These are phyloP conservation scores for Sequoiadendron giganteum DNA, from an alignment of 75 land plant genomes.

Conservation along the genomic window DNA sequence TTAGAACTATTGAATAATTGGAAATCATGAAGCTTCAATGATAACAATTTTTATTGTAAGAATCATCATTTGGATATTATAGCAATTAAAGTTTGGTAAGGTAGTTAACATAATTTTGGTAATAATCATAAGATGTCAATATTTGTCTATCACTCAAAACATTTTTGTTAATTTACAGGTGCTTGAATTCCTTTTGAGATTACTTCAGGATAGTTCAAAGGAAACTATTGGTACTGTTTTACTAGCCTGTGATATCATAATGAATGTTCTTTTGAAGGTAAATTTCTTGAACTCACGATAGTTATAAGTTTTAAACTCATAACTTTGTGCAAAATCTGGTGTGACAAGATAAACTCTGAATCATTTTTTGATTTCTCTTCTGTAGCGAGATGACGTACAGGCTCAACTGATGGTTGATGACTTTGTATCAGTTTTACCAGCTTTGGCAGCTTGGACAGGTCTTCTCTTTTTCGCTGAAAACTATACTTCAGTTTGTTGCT, in stretches of 20 bases:
- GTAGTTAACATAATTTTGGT: not conserved
- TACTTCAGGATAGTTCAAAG: conserved; percentile 21
- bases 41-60: not conserved
- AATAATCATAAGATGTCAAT: not conserved
- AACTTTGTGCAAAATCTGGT: not conserved
- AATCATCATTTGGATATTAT: not conserved
- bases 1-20: not conserved
- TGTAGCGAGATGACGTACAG: conserved; percentile 45
- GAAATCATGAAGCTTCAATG: conserved; percentile 1
- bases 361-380: conserved; percentile 4
- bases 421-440: conserved; percentile 53
- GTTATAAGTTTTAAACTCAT: not conserved
- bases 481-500: not conserved
- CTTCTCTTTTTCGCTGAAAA: not conserved
- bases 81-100: not conserved
- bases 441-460: conserved; percentile 73
- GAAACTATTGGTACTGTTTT: conserved; percentile 41
- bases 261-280: conserved; percentile 80
- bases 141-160: not conserved
- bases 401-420: conserved; percentile 28
- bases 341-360: not conserved
- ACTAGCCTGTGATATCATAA: conserved; percentile 74
- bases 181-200: conserved; percentile 34
- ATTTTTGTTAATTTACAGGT: conserved; percentile 35
- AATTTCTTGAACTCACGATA: not conserved